phyloP scores from a whole-genome alignment of 306 rosid genomes.

The Glycyrrhiza uralensis region DNA sequence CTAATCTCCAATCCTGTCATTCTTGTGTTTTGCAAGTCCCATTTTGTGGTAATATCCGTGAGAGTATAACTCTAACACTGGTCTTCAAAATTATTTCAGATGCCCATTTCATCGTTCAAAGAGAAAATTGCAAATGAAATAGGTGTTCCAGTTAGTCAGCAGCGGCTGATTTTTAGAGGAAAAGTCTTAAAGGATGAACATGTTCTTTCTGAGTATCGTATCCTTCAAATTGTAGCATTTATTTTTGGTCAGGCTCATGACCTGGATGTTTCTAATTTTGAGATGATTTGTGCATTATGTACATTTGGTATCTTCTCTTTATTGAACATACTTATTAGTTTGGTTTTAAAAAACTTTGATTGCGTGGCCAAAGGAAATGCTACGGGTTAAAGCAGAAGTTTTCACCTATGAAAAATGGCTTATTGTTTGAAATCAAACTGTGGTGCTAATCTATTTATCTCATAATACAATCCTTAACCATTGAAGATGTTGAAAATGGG shows the following conservation, averaged over 20 bases:
- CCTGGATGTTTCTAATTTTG: conserved; percentile 7
- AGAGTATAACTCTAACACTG: neutral
- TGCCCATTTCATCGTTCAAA: conserved; percentile 71
- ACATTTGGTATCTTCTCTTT: neutral
- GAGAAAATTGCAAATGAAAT: conserved; percentile 77
- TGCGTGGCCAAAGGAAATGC: neutral
- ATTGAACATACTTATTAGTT: neutral
- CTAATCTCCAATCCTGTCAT: neutral
- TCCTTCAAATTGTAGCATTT: conserved; percentile 40
- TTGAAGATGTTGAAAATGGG: conserved; percentile 86
- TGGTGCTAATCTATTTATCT: conserved; percentile 11
- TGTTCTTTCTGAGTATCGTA: conserved; percentile 84
- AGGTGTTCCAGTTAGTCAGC: conserved; percentile 83
- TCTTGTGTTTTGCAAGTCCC: neutral
- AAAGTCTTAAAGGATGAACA: conserved; percentile 89
- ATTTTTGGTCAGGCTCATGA: neutral
- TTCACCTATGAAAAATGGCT: neutral
- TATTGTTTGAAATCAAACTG: neutral
- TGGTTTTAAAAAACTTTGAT: neutral
- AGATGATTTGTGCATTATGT: neutral
- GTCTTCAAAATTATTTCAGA: conserved; percentile 48
- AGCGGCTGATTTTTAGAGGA: conserved; percentile 94
- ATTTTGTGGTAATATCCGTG: neutral
- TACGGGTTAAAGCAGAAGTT: neutral
- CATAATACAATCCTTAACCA: conserved; percentile 48